Base-by-base conservation (phyloP, 2,329 filamentous ascomycete genomes). In the Nemania sp. region DNA sequence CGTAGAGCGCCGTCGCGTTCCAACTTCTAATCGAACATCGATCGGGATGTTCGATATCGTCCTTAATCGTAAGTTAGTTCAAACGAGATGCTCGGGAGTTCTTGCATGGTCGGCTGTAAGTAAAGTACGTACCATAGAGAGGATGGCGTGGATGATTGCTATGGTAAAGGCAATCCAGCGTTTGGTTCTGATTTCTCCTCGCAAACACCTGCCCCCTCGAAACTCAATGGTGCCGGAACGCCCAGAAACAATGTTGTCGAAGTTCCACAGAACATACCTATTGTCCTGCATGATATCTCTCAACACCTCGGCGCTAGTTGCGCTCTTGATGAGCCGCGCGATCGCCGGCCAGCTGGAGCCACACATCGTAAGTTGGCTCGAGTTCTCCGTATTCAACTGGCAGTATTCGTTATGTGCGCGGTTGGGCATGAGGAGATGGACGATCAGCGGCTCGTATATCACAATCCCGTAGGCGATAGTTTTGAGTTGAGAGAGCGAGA, bases 401-500 rank as follows among this genome's bases (percentile, higher is more conserved):
- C 52, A 54, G 20, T 54, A 54, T 1, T 25, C 15, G 39, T 54
- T 54, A 25, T 54, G 18, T 39, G 7, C 18, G 43, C 52, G 52
- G 52, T 39, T 47, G 4, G 34, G 1, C 52, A 47, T 39, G 18
- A 54, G 52, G 9, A 47, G 42, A 37, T 3, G 2, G 2, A 39
- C 15, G 20, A 54, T n/a, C 9, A 54, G 52, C 34, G 52, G 52
- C 43, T 54, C 52, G 34, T 54, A 54, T 47, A 54, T 29, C 17
- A 18, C 43, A 15, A 54, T 47, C 39, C 52, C 52, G 39, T 39
- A 54, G 34, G 52, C 29, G 32, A 54, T 47, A 2, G 43, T 13
- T 7, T 47, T 54, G 29, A 54, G 42, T 43, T 54, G 52, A 13
- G 42, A 20, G 42, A 54, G 52, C 18, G 32, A 5, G 20, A 47